Evolutionary conservation across 78 protist genomes (phyloP), one percentile per base, ranked within the genome.

Genomic region (Dictyostelium purpureum): DNA sequence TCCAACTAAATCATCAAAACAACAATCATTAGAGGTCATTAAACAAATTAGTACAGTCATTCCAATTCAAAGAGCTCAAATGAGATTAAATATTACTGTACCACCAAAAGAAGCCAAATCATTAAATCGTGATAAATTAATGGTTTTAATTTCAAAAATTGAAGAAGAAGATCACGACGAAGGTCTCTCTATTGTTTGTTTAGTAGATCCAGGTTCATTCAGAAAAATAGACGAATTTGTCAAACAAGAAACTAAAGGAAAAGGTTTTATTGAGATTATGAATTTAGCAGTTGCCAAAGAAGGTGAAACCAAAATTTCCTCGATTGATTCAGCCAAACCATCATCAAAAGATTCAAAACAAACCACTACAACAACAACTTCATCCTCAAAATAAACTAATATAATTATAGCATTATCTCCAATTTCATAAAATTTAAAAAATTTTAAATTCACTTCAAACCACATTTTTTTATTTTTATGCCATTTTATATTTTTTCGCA

Each of bases 1-100:
- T 33, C 93, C 97, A 33, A 85, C 45, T 2, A 52, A 88, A 24
- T 57, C 71, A 28, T 88, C 96, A 6, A 97, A 97, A 87, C 92
- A 59, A 66, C 96, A 97, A 89, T 97, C 99, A 21, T 78, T 98
- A 2, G 98, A 97, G 2, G 97, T 95, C 0, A 96, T 98, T 38
- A 57, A 35, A 31, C 59, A 43, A 18, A 89, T 98, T 14, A 6
- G 70, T 31, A 49, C 75, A 2, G 31, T 76, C 5, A 81, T 97
- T 35, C 95, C 94, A 18, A 94, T 98, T 14, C 88, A 57, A 24
- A 92, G 99, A 31, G 98, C 98, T 0, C 96, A 74, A 21, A 97
- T 97, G 99, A 54, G 77, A 11, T 38, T 97, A 31, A 87, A 73
- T 38, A 57, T 94, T 28, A 26, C 61, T 1, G 31, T 76, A 28